These are phyloP conservation scores for Macaranga tanarius DNA, from an alignment of 441 rosid genomes.

Conservation along the genomic window DNA sequence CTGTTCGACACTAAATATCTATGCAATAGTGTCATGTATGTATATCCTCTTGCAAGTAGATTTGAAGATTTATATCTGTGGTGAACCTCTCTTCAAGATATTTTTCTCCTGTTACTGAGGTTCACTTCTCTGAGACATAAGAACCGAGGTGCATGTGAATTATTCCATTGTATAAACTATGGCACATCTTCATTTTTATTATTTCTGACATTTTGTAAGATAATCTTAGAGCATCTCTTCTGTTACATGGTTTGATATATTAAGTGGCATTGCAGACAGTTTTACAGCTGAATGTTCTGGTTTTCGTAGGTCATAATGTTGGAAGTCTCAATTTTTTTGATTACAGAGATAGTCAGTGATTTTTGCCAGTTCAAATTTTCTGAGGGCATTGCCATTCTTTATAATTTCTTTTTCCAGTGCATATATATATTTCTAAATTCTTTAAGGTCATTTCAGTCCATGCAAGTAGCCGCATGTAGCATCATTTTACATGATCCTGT, in stretches of 20 bases:
- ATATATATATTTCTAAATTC: neutral
- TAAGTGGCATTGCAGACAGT: neutral
- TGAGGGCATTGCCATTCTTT: neutral
- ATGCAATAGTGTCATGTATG: constrained; percentile 26
- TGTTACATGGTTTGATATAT: neutral
- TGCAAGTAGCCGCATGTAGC: constrained; percentile 18
- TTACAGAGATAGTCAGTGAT: neutral
- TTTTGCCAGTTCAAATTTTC: constrained; percentile 1
- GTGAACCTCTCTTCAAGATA: constrained; percentile 15
- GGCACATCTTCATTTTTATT: constrained; percentile 7
- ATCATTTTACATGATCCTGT: neutral
- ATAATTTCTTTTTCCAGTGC: neutral
- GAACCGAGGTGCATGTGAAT: constrained; percentile 23
- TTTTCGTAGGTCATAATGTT: neutral
- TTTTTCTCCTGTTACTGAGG: constrained; percentile 13
- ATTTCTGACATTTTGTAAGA: neutral
- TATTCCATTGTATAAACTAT: constrained; percentile 7
- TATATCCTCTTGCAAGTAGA: constrained; percentile 29
- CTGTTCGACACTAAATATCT: constrained; percentile 22
- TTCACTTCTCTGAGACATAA: constrained; percentile 14
- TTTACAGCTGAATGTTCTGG: neutral
- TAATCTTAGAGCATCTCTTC: neutral
- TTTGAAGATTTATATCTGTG: constrained; percentile 23
- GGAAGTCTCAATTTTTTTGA: neutral
- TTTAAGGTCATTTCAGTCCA: neutral